Base-by-base conservation (phyloP, 768 basidiomycete species). In the Lactarius hatsudake region DNA sequence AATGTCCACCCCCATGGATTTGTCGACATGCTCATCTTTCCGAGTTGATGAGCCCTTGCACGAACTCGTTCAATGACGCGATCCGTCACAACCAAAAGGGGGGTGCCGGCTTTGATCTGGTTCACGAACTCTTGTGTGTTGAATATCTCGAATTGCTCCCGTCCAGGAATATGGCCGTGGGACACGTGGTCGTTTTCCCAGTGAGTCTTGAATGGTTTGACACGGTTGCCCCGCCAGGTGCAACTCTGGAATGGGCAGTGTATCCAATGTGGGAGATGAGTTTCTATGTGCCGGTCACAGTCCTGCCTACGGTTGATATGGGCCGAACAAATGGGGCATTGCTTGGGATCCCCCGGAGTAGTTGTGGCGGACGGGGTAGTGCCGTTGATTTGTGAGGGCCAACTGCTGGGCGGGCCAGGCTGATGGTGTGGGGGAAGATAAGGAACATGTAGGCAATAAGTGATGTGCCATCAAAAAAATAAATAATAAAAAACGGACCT, bases 261-360 rank as follows among this genome's bases (percentile, higher is more conserved):
- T 5, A 65, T n/a, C 10, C 53, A 65, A 17, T 42, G 34, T 1
- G 65, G 65, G 26, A 65, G 59, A 2, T 65, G 32, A 2, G 5
- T 13, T 20, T 1, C 6, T 6, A 56, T 8, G 10, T 65, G 65
- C 5, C 56, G 18, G 1, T 61, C 53, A 10, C 55, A 20, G 0
- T 65, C 65, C 30, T 61, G 65, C 20, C 2, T 13, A 3, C 65
- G 40, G 8, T 0, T 0, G 17, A 10, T 38, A 7, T 2, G 0
- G 18, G 2, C 5, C 8, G 0, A 1, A 4, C 65, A 65, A 20
- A 8, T 30, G 7, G 26, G 54, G 17, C 28, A 28, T 9, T 17
- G 15, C n/a, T 2, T 55, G 17, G 48, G 48, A 51, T 23, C 12
- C 12, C 48, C 12, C 13, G 26, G 13, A 28, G 51, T 28, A 26